Evolutionary conservation across 2,329 filamentous ascomycete species (phyloP).

Genomic region (Colletotrichum orbiculare): DNA sequence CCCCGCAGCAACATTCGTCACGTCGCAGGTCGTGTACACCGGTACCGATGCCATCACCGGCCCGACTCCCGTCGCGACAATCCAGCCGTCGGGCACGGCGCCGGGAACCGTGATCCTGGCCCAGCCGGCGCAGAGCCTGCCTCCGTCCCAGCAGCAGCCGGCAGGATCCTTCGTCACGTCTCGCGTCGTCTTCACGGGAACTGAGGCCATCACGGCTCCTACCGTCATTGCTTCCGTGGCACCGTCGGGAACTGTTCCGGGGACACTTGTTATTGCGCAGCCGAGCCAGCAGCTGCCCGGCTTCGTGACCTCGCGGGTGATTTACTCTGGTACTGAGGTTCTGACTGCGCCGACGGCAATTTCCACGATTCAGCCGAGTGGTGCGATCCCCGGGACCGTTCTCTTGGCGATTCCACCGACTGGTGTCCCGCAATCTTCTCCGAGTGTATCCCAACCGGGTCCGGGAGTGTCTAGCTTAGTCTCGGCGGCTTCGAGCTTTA

Average conservation of each 20-base stretch:
- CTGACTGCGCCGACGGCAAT: not conserved
- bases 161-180: slow-evolving; percentile 24
- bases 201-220: not conserved
- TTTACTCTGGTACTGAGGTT: not conserved
- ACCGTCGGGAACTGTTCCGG: not conserved
- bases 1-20: not conserved
- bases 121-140: slow-evolving; percentile 1
- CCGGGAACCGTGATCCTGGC: slow-evolving; percentile 30
- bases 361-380: slow-evolving; percentile 12
- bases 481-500: too few species aligned
- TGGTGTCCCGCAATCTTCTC: not conserved
- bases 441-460: not conserved
- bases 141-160: not conserved
- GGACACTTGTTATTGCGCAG: not conserved
- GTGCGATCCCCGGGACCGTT: slow-evolving; percentile 20
- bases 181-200: slow-evolving; percentile 11
- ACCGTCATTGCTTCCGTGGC: not conserved
- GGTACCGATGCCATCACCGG: not conserved
- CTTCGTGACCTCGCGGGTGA: slow-evolving; percentile 2
- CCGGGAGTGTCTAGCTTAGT: too few species aligned
- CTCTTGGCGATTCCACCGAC: slow-evolving; percentile 9
- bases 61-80: slow-evolving; percentile 13
- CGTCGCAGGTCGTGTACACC: not conserved
- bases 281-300: not conserved
- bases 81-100: slow-evolving; percentile 1